Evolutionary conservation across 371 early-diverging fungal genomes (phyloP).

Genomic region (Zychaea mexicana): DNA sequence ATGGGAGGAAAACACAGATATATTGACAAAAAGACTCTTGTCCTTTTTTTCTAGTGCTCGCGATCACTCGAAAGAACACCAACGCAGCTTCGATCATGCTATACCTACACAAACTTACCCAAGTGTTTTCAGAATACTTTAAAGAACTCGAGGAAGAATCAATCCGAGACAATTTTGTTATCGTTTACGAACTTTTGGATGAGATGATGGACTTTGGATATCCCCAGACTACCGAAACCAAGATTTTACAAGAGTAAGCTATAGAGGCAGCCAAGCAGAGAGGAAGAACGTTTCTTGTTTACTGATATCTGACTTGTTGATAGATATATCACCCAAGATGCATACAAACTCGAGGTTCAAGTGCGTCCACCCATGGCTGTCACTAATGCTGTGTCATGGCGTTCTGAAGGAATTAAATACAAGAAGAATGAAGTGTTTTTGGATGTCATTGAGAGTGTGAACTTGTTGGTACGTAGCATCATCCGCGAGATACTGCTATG

Average conservation of each 20-base stretch:
- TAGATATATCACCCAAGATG: slow-evolving; percentile 97
- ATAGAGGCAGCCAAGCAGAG: too few species aligned
- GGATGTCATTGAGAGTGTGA: slow-evolving; percentile 97
- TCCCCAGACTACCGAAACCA: slow-evolving; percentile 97
- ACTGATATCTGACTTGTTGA: background rate
- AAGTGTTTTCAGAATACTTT: slow-evolving; percentile 97
- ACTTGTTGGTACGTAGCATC: slow-evolving; percentile 85
- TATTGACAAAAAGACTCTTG: background rate
- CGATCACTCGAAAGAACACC: slow-evolving; percentile 95
- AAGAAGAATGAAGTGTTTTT: slow-evolving; percentile 98
- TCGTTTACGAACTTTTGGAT: slow-evolving; percentile 96
- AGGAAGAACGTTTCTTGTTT: background rate
- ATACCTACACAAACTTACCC: slow-evolving; percentile 91
- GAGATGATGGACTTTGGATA: slow-evolving; percentile 99
- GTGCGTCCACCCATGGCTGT: slow-evolving; percentile 96
- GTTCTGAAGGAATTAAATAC: slow-evolving; percentile 96
- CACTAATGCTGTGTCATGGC: slow-evolving; percentile 98
- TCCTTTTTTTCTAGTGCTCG: slow-evolving; percentile 74
- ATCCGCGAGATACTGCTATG: too few species aligned
- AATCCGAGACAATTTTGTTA: slow-evolving; percentile 92
- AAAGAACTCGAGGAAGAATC: slow-evolving; percentile 98
- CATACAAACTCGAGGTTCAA: slow-evolving; percentile 89
- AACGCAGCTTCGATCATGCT: slow-evolving; percentile 95
- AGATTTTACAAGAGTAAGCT: slow-evolving; percentile 90
- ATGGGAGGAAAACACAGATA: too few species aligned